Percentiles rank a stretch among this genome's conserved stretches.
phyloP scores from a whole-genome alignment of 306 rosid genomes.

The Adenanthera pavonina region DNA sequence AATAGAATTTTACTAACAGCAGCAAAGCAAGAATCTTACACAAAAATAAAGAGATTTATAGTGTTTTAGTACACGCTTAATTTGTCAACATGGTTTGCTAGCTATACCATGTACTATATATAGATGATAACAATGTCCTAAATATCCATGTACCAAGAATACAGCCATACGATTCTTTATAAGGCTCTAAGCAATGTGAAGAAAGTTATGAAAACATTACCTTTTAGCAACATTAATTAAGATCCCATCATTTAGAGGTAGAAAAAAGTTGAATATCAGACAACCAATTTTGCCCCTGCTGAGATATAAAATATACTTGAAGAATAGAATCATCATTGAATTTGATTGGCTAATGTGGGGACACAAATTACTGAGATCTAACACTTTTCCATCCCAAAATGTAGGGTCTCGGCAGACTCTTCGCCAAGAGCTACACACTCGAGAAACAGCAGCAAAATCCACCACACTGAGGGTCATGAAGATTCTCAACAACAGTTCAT shows the following conservation, averaged over 20 bases:
- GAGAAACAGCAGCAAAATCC: constrained; percentile 32
- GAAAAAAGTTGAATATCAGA: constrained; percentile 31
- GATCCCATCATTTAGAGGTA: background rate
- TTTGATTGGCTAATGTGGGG: background rate
- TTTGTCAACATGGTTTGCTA: no score
- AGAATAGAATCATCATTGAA: background rate
- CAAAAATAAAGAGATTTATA: no score
- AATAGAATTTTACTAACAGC: no score
- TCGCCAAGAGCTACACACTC: constrained; percentile 33
- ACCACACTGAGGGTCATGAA: constrained; percentile 33
- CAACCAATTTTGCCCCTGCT: constrained; percentile 28
- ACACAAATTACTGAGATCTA: background rate
- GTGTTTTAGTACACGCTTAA: no score
- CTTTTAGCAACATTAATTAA: constrained; percentile 32
- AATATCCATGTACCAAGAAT: background rate
- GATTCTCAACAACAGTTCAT: constrained; percentile 25
- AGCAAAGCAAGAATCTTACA: no score
- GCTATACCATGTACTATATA: no score
- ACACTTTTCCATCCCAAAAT: constrained; percentile 34
- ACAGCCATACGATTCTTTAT: background rate
- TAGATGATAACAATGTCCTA: no score
- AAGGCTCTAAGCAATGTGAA: no score
- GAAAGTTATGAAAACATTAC: constrained; percentile 12
- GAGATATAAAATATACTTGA: constrained; percentile 31
- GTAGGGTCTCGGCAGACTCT: constrained; percentile 13